Evolutionary conservation across 2,329 filamentous ascomycete genomes (phyloP).

Genomic region (Fusarium sp.): DNA sequence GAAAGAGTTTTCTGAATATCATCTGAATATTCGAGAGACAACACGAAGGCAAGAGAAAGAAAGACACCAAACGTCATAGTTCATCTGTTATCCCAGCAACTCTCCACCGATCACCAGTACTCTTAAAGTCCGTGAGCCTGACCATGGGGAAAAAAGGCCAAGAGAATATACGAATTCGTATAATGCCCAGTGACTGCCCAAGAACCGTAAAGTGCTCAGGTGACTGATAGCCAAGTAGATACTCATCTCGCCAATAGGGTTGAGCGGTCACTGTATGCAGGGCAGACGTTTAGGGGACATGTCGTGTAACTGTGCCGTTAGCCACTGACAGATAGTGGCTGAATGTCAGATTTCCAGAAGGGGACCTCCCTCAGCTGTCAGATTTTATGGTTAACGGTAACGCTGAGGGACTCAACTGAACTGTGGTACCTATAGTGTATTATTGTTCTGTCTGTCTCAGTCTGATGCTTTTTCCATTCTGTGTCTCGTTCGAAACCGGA

Average conservation of each 20-base stretch:
- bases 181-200: neutral
- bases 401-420: slow-evolving; percentile 23
- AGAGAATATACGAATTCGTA: slow-evolving; percentile 33
- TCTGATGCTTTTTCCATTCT: slow-evolving; percentile 12
- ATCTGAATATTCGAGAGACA: neutral
- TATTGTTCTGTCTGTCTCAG: slow-evolving; percentile 23
- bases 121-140: slow-evolving; percentile 4
- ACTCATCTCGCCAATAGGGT: slow-evolving; percentile 26
- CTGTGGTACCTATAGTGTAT: slow-evolving; percentile 11
- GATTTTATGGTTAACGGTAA: neutral
- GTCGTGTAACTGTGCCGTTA: neutral
- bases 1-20: neutral
- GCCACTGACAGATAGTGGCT: slow-evolving; percentile 16
- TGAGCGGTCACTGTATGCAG: neutral
- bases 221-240: slow-evolving; percentile 18
- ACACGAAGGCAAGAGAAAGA: slow-evolving; percentile 3
- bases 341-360: slow-evolving; percentile 8
- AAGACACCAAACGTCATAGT: slow-evolving; percentile 27
- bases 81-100: slow-evolving; percentile 5
- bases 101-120: slow-evolving; percentile 33
- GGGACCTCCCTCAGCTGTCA: neutral
- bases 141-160: slow-evolving; percentile 8
- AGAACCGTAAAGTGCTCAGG: slow-evolving; percentile 2
- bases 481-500: slow-evolving; percentile 33
- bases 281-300: neutral